Evolutionary conservation across 805 yeast genomes (phyloP), one percentile per base, ranked within the genome.

Genomic region (Starmerella stigmatis): DNA sequence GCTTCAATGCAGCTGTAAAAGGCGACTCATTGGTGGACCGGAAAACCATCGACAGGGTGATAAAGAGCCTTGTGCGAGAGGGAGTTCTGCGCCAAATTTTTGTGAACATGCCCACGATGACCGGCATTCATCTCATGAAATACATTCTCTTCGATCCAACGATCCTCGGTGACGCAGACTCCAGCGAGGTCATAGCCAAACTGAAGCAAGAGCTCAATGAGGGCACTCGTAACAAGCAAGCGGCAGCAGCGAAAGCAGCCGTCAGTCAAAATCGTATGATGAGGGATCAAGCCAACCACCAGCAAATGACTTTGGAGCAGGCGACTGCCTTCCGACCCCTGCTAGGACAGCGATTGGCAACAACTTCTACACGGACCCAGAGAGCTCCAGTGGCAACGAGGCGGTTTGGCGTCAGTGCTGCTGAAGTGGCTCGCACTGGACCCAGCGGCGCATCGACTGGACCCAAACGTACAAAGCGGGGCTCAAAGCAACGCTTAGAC

Each of bases 11-110:
- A 3, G 39, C 47, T 2, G 49, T 41, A 9, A 20, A 37, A 0
- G 41, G 51, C 50, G 70, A 70, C 0, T 65, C 72, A 12, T 60
- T 60, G 1, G 65, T 77, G 15, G 88, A 81, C 52, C 69, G 74
- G 27, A 71, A 69, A 43, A 81, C 88, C 0, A 55, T 74, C 11
- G 55, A 58, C 6, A 67, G 71, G 5, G 80, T 75, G 50, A 63
- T 73, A 0, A 50, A 53, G 1, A 46, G 54, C 4, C 60, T 76
- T 23, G 60, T 60, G 4, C 49, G 52, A 0, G 60, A 65, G 11
- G 64, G 67, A 6, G 54, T 57, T 26, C 40, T 70, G 9, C 56
- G 56, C 19, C 57, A 58, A 11, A 41, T 62, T 9, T 47, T 44
- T 3, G 51, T 62, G 9, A 50, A 56, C 3, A 56, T 56, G 1